Evolutionary conservation across 805 yeast genomes (phyloP), one percentile per base, ranked within the genome.

Genomic region (Wickerhamiella domercqiae): DNA sequence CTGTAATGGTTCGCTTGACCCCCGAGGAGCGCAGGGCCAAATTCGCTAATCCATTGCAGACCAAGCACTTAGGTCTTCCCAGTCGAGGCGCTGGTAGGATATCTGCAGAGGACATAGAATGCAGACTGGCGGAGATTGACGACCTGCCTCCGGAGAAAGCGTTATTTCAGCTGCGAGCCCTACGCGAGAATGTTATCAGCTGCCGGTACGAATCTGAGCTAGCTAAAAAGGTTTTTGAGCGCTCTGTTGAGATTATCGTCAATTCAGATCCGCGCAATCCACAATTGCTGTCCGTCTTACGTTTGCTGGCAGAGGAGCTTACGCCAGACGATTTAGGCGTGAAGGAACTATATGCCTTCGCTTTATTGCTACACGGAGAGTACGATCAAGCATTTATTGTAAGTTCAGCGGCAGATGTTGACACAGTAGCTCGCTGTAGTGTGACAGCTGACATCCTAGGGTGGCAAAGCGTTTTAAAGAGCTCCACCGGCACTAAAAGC

Each of bases 1-100:
- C n/a, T n/a, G n/a, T 13, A 14, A 30, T 30, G 33, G 21, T 13
- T 30, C 18, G 11, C 14, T 18, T 30, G 21, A 30, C 33, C 7
- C 33, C 33, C 7, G 33, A 30, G 21, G 33, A 30, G 21, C 20
- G 33, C 6, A 15, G 33, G 21, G 33, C 33, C 20, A 30, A 30
- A 15, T 30, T 30, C 21, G 20, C 33, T 7, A 5, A 5, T 18
- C 18, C 33, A 5, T 21, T 21, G n/a, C 11, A 18, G 21, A 17
- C 26, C 26, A 24, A 24, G 11, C 26, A 15, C 7, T 20, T 16
- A 7, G 33, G 33, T 7, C 33, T 30, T 7, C 11, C 18, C 7
- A 30, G 33, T 17, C 16, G 16, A 18, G 33, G 33, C 5, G 20
- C 33, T 6, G 11, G 19, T 7, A n/a, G 11, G 20, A 7, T 30